Base-by-base conservation (phyloP, 2,329 filamentous ascomycete species). In the Colletotrichum sp. region DNA sequence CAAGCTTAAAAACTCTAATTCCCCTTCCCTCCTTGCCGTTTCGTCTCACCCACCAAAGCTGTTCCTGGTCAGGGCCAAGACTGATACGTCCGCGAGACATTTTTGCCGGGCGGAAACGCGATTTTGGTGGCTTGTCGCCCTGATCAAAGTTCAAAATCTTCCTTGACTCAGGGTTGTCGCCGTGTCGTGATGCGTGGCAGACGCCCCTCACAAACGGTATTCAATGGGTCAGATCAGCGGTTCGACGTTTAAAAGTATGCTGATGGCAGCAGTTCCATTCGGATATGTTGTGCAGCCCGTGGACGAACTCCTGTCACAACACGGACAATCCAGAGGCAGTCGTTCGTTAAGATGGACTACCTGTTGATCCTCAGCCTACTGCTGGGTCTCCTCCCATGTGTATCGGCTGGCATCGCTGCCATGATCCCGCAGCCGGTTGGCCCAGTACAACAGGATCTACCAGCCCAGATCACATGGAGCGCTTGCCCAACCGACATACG, bases 391-490 rank as follows among this genome's bases (percentile, higher is more conserved):
- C n/a, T 18, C 24, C 36, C 30, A 4, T 44, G 44, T 1, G 15
- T 32, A 15, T 39, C 39, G 21, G 2, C 55, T 30, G n/a, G 13
- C 0, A 18, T 55, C 6, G 69, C 73, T 0, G 69, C 57, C 1
- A 76, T 26, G 15, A 24, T 72, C 15, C 73, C 73, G 7, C 73
- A 68, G 21, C 73, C 73, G 1, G 16, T 68, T n/a, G 73, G 73
- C 1, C 73, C 73, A 2, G 30, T 13, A 2, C 63, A 72, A 16
- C 55, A 32, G 30, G 55, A 72, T 10, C 3, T 72, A 2, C 34
- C 52, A 6, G 34, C 18, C 26, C n/a, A 59, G 9, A 28, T 76
- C 18, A 10, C 9, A 6, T 76, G 62, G 63, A 12, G 55, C 6
- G 69, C 73, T 28, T 76, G 73, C 28, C 73, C 73, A 2, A n/a